A percentile compares a stretch with the other conserved stretches of the same genome.
phyloP scores from a whole-genome alignment of 352 stramenopile genomes.

The Globisporangium parvum region DNA sequence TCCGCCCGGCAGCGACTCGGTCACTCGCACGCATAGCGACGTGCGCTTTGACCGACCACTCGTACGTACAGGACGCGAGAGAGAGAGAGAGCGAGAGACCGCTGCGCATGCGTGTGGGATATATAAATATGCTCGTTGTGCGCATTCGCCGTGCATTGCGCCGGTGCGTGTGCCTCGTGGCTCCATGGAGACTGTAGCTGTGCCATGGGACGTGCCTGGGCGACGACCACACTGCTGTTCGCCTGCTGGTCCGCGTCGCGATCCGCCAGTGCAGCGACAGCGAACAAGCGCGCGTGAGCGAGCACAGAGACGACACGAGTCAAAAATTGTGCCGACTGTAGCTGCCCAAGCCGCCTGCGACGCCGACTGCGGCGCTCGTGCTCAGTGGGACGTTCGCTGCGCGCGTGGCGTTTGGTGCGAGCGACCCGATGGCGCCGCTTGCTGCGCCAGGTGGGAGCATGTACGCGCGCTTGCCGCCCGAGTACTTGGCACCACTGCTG shows the following conservation, averaged over 20 bases:
- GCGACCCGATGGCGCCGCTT: constrained; percentile 9
- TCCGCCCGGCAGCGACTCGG: background rate
- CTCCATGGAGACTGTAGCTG: constrained; percentile 1
- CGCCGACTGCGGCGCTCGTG: constrained; percentile 44
- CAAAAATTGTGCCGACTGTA: constrained; percentile 82
- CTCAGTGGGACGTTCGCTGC: constrained; percentile 21
- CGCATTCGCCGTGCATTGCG: constrained; percentile 11
- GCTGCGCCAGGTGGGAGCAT: constrained; percentile 18
- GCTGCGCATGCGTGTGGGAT: constrained; percentile 15
- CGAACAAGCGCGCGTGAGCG: background rate
- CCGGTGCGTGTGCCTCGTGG: background rate
- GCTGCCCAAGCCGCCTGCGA: constrained; percentile 36
- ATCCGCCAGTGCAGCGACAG: background rate
- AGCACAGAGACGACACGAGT: constrained; percentile 7
- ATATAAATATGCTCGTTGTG: constrained; percentile 43
- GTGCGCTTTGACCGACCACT: too few relatives aligned
- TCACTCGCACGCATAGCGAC: background rate
- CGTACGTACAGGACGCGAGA: too few relatives aligned
- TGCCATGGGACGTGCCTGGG: background rate
- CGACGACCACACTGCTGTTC: too few relatives aligned
- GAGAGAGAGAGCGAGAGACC: background rate
- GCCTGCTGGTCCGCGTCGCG: too few relatives aligned
- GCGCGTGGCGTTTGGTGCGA: constrained; percentile 12
- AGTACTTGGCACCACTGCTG: constrained; percentile 58
- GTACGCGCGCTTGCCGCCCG: constrained; percentile 45